phyloP scores from a whole-genome alignment of 1,139 yeast species.

The Blastobotrys illinoisensis region DNA sequence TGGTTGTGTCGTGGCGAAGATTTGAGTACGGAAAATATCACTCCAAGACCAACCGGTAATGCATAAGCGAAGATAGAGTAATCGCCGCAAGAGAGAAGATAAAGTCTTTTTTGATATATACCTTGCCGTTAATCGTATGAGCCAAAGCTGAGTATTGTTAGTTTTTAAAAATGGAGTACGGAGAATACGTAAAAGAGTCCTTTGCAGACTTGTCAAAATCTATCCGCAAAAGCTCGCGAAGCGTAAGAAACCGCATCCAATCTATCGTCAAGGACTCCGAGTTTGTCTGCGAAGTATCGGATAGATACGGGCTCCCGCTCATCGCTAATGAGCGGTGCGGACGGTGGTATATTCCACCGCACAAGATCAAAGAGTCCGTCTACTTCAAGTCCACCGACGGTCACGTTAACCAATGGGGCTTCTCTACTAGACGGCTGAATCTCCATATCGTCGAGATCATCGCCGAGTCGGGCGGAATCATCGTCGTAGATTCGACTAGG shows the following conservation, averaged over 20 bases:
- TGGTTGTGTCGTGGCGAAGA: too few species aligned
- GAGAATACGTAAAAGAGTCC: conserved; percentile 14
- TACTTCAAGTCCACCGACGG: conserved; percentile 93
- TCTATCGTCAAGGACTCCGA: conserved; percentile 60
- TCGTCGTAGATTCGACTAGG: conserved; percentile 80
- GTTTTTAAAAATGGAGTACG: not conserved
- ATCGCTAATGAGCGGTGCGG: conserved; percentile 84
- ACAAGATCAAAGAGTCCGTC: conserved; percentile 40
- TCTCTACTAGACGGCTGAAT: conserved; percentile 67
- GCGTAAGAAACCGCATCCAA: conserved; percentile 58
- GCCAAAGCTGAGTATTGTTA: too few species aligned
- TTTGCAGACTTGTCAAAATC: conserved; percentile 26
- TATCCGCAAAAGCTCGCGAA: conserved; percentile 48
- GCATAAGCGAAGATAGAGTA: too few species aligned
- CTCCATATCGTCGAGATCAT: conserved; percentile 57
- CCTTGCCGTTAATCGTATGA: too few species aligned
- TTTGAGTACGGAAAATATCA: not conserved
- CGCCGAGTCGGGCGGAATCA: conserved; percentile 40
- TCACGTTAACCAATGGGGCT: conserved; percentile 73
- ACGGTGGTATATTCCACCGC: conserved; percentile 66
- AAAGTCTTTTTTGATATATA: too few species aligned
- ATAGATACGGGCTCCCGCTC: conserved; percentile 32
- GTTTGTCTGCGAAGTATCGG: conserved; percentile 37
- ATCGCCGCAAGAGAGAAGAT: too few species aligned
- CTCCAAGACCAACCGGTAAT: not conserved